A percentile compares a stretch with the other conserved stretches of the same genome.
Conservation (phyloP, 345 rosid genomes). For the Excoecaria agallocha region DNA sequence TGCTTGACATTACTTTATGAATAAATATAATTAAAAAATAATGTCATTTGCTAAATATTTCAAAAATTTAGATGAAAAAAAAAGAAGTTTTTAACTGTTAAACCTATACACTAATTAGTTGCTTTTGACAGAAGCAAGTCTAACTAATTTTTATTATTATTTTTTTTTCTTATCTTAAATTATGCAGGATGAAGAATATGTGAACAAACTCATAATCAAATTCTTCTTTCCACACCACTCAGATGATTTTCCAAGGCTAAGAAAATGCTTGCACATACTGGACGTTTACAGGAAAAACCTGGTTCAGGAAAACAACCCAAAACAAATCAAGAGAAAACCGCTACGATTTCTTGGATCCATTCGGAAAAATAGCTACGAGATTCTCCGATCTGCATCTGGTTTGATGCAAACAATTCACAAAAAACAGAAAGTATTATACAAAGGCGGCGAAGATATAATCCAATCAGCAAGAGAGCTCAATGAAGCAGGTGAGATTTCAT, state of each 20-base stretch:
- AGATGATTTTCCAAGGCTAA: neutral
- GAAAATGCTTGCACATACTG: slow-evolving; percentile 40
- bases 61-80: too few species aligned
- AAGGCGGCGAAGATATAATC: slow-evolving; percentile 22
- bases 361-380: neutral
- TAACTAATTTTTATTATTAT: too few species aligned
- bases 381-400: neutral
- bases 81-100: too few species aligned
- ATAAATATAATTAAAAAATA: too few species aligned
- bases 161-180: too few species aligned
- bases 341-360: neutral
- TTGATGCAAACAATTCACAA: neutral
- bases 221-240: slow-evolving; percentile 26
- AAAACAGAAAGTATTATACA: neutral
- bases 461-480: slow-evolving; percentile 39
- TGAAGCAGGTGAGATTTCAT: slow-evolving; percentile 15
- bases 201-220: slow-evolving; percentile 36
- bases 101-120: too few species aligned
- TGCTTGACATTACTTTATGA: too few species aligned
- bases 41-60: too few species aligned
- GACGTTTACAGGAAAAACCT: slow-evolving; percentile 36
- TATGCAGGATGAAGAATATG: slow-evolving; percentile 28
- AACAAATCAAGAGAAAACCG: neutral
- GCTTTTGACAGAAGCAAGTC: too few species aligned
- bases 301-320: neutral